These are phyloP conservation scores for Aegilops speltoides DNA, from an alignment of 176 grass and related monocot species.

Conservation along the genomic window DNA sequence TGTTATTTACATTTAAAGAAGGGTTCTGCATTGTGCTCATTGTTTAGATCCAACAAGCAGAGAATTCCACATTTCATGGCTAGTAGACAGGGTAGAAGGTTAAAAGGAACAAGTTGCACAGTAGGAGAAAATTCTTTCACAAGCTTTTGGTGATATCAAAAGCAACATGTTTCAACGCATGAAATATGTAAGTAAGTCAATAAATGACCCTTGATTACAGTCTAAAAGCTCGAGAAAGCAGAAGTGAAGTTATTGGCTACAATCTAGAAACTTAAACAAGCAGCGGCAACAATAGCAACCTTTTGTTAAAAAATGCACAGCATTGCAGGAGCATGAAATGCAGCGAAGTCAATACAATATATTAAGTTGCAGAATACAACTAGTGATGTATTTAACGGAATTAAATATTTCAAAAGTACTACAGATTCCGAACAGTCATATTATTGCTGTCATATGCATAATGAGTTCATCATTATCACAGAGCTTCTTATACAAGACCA, in stretches of 20 bases:
- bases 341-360: background rate
- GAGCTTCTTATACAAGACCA: constrained; percentile 3
- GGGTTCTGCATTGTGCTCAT: background rate
- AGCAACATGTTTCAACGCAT: constrained; percentile 21
- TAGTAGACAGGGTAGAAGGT: constrained; percentile 7
- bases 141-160: constrained; percentile 9
- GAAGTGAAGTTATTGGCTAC: background rate
- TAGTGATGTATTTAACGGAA: constrained; percentile 8
- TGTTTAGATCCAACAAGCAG: constrained; percentile 23
- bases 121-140: constrained; percentile 4
- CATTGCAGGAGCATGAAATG: constrained; percentile 8
- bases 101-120: background rate
- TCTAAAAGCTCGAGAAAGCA: background rate
- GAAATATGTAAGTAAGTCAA: background rate
- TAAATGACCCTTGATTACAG: constrained; percentile 5
- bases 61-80: constrained; percentile 13
- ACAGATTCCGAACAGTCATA: background rate
- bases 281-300: background rate
- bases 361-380: background rate
- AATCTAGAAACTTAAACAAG: constrained; percentile 29
- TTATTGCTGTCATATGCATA: background rate
- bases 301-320: background rate
- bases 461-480: background rate
- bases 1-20: background rate
- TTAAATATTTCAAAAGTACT: background rate